phyloP scores from a whole-genome alignment of 2,329 filamentous ascomycete species.

The Talaromyces funiculosus region DNA sequence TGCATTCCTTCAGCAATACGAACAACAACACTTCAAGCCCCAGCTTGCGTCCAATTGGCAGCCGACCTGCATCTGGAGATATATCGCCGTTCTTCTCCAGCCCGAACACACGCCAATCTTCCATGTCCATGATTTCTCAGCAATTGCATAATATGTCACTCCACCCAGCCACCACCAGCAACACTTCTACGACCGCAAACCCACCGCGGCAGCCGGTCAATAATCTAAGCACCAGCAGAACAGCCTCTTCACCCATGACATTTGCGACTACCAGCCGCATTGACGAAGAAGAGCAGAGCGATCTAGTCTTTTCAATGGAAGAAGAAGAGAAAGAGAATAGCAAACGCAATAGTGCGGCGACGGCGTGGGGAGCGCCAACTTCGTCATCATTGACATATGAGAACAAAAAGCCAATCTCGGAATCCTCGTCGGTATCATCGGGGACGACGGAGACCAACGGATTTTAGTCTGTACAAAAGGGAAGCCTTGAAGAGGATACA shows the following conservation, averaged over 20 bases:
- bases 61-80: slow-evolving; percentile 44
- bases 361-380: neutral
- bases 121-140: slow-evolving; percentile 58
- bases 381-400: neutral
- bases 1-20: slow-evolving; percentile 25
- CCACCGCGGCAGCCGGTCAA: slow-evolving; percentile 14
- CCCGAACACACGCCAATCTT: slow-evolving; percentile 48
- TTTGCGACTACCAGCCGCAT: slow-evolving; percentile 36
- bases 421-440: slow-evolving; percentile 12
- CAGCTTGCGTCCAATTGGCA: slow-evolving; percentile 47
- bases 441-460: slow-evolving; percentile 6
- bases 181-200: neutral
- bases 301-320: slow-evolving; percentile 47
- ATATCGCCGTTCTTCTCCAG: slow-evolving; percentile 49
- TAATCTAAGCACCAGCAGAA: slow-evolving; percentile 30
- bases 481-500: neutral
- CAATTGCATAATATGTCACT: slow-evolving; percentile 45
- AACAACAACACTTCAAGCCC: slow-evolving; percentile 43
- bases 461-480: neutral
- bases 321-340: slow-evolving; percentile 41
- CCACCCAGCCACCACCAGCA: slow-evolving; percentile 28
- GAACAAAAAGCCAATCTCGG: neutral
- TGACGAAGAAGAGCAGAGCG: slow-evolving; percentile 46
- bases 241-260: slow-evolving; percentile 41
- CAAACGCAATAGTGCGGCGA: slow-evolving; percentile 33